Conservation (phyloP, 257 asterid species). For the Schizonepeta tenuifolia region DNA sequence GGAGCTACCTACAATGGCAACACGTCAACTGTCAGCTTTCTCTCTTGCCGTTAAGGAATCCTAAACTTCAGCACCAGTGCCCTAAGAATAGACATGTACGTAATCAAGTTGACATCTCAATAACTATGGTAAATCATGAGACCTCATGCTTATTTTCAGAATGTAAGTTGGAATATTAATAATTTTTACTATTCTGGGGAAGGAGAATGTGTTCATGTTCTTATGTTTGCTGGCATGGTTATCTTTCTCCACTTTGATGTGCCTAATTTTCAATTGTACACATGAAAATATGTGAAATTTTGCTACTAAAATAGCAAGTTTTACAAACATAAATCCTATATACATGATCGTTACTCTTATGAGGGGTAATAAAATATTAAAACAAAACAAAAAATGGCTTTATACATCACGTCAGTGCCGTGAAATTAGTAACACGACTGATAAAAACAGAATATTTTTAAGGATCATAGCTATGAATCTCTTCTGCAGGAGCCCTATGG, state of each 20-base stretch:
- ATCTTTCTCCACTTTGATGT: neutral
- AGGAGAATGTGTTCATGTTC: neutral
- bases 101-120: neutral
- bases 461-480: slow-evolving; percentile 43
- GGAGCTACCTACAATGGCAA: slow-evolving; percentile 9
- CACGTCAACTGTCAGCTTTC: neutral
- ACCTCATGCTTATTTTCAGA: neutral
- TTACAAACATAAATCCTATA: slow-evolving; percentile 24
- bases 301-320: neutral
- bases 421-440: slow-evolving; percentile 9
- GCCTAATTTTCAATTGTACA: neutral
- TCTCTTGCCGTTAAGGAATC: slow-evolving; percentile 25
- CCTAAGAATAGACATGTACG: slow-evolving; percentile 36
- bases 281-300: neutral
- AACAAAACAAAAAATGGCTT: neutral
- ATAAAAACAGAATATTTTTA: slow-evolving; percentile 17
- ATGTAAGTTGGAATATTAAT: neutral
- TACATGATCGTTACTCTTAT: slow-evolving; percentile 12
- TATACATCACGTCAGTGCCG: neutral
- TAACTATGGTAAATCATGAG: neutral
- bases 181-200: neutral
- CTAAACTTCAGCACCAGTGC: slow-evolving; percentile 27
- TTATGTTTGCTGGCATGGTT: neutral
- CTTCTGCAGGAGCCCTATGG: slow-evolving; percentile 62
- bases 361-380: neutral